Percentiles rank a stretch among this genome's conserved stretches.
These are phyloP conservation scores for Coemansia sp. DNA, from an alignment of 192 early-diverging fungal species.

Conservation along the genomic window DNA sequence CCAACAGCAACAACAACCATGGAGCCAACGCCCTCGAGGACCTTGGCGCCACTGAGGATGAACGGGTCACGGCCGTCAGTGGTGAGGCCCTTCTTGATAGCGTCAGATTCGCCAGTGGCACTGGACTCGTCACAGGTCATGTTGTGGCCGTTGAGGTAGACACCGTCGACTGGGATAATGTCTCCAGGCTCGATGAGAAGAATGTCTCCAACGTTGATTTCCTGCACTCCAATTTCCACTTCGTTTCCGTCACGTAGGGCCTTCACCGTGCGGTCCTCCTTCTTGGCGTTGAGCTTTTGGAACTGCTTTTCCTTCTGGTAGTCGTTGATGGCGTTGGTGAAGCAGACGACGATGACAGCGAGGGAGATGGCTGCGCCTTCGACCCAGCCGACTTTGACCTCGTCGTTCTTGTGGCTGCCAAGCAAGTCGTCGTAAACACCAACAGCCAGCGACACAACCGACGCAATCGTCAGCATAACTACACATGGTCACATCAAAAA, in stretches of 20 bases:
- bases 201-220: conserved; percentile 91
- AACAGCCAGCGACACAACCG: conserved; percentile 77
- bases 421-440: conserved; percentile 83
- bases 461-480: conserved; percentile 85
- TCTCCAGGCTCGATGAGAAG: conserved; percentile 86
- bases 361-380: conserved; percentile 83
- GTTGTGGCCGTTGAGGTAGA: conserved; percentile 79
- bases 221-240: conserved; percentile 72
- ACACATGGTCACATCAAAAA: conserved; percentile 20
- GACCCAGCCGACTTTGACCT: conserved; percentile 78
- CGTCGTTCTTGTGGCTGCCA: conserved; percentile 64
- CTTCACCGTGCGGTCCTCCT: conserved; percentile 81
- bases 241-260: conserved; percentile 73
- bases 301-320: conserved; percentile 89
- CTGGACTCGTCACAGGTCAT: conserved; percentile 89
- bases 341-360: conserved; percentile 84
- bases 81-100: conserved; percentile 73
- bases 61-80: conserved; percentile 69
- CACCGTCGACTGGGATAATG: conserved; percentile 82
- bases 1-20: conserved; percentile 88
- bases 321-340: conserved; percentile 90
- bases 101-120: conserved; percentile 90
- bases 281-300: conserved; percentile 82
- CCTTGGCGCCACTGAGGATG: conserved; percentile 89
- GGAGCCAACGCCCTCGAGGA: conserved; percentile 85